These are phyloP conservation scores for Xylaria telfairii DNA, from an alignment of 495 filamentous ascomycete species.

Conservation along the genomic window DNA sequence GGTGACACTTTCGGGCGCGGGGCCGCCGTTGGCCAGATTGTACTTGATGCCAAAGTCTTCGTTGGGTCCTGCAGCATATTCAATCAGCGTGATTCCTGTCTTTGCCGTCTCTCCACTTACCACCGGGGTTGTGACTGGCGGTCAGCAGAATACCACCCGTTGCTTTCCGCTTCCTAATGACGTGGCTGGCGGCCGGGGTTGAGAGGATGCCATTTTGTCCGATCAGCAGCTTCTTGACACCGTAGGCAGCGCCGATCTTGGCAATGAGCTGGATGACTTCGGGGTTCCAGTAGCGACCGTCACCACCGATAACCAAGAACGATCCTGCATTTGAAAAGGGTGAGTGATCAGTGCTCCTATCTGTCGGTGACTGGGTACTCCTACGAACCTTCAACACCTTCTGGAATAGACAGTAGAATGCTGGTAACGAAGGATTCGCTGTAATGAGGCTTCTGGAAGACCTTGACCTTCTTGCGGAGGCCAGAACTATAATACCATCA, in stretches of 20 bases:
- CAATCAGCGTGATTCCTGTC: conserved; percentile 3
- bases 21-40: conserved; percentile 94
- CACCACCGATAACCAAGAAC: conserved; percentile 95
- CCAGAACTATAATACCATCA: conserved; percentile 72
- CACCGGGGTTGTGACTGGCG: conserved; percentile 97
- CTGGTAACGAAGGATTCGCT: conserved; percentile 93
- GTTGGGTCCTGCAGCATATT: conserved; percentile 68
- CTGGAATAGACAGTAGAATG: conserved; percentile 93
- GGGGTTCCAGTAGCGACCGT: conserved; percentile 96
- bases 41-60: conserved; percentile 99
- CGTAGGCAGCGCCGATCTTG: conserved; percentile 95
- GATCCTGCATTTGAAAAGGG: conserved; percentile 52
- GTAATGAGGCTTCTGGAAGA: conserved; percentile 95
- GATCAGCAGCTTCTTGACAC: conserved; percentile 97
- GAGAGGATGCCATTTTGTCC: conserved; percentile 96
- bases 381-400: conserved; percentile 72
- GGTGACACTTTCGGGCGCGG: conserved; percentile 92
- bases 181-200: conserved; percentile 92
- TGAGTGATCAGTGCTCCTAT: too few relatives aligned
- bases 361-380: background rate
- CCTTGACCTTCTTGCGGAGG: conserved; percentile 96
- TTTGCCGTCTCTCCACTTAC: conserved; percentile 57
- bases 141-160: conserved; percentile 97
- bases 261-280: conserved; percentile 96
- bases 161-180: conserved; percentile 90